These are phyloP conservation scores for Apiotrichum siamense DNA, from an alignment of 1,284 basidiomycete species.

Conservation along the genomic window DNA sequence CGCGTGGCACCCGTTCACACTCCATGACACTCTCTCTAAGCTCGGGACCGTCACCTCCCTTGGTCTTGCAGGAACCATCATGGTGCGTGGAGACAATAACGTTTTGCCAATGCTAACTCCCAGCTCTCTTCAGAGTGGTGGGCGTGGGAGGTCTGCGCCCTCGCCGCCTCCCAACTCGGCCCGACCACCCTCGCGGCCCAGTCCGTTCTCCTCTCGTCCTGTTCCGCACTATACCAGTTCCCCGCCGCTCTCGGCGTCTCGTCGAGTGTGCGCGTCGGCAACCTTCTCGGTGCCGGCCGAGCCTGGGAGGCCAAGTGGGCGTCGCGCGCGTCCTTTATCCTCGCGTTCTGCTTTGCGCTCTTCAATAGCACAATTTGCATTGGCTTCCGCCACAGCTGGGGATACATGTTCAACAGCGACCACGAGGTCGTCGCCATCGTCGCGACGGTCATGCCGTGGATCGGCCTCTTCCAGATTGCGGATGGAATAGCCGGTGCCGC, in stretches of 20 bases:
- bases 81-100: constrained; percentile 17
- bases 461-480: constrained; percentile 63
- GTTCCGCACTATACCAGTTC: constrained; percentile 73
- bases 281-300: constrained; percentile 68
- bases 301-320: constrained; percentile 62
- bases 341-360: constrained; percentile 57
- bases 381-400: constrained; percentile 67
- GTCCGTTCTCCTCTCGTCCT: constrained; percentile 52
- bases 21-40: constrained; percentile 60
- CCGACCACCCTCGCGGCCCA: constrained; percentile 53
- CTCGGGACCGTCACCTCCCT: constrained; percentile 67
- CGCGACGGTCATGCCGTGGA: constrained; percentile 61
- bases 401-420: constrained; percentile 77
- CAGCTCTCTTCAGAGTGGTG: constrained; percentile 49
- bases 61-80: constrained; percentile 61
- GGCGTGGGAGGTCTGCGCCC: constrained; percentile 46
- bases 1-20: constrained; percentile 74
- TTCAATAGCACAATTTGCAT: constrained; percentile 65
- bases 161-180: constrained; percentile 45
- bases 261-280: constrained; percentile 76
- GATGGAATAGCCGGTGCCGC: constrained; percentile 67
- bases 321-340: constrained; percentile 57
- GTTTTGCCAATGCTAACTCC: neutral
- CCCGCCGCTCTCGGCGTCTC: constrained; percentile 76
- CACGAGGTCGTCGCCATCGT: constrained; percentile 58